These are phyloP conservation scores for Kingdonia uniflora DNA, from an alignment of 164 flowering plant genomes.

Conservation along the genomic window DNA sequence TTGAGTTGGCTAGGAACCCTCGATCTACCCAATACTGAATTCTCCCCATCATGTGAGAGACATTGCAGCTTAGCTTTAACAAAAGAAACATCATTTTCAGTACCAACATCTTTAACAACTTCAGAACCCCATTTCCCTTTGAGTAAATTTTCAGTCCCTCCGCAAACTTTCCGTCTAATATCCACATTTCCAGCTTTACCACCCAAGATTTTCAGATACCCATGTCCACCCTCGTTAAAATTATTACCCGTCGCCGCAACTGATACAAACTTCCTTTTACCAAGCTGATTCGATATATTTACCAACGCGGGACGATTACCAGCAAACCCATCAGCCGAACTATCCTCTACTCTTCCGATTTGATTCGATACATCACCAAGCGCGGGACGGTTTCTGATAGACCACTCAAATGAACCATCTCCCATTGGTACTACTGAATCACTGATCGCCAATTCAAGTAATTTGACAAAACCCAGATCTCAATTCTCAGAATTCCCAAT, in stretches of 20 bases:
- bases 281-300: slow-evolving; percentile 45
- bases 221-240: slow-evolving; percentile 10
- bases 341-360: slow-evolving; percentile 14
- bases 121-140: slow-evolving; percentile 16
- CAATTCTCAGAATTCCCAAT: no score
- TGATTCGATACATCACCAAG: slow-evolving; percentile 56
- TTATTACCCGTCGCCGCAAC: slow-evolving; percentile 12
- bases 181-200: slow-evolving; percentile 9
- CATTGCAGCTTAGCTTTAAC: slow-evolving; percentile 12
- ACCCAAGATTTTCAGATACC: slow-evolving; percentile 8
- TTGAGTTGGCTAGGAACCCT: slow-evolving; percentile 8
- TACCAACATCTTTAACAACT: not conserved
- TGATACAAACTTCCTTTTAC: slow-evolving; percentile 32
- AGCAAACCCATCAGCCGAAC: slow-evolving; percentile 7
- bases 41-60: not conserved
- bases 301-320: slow-evolving; percentile 31
- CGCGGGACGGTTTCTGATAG: slow-evolving; percentile 18
- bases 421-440: slow-evolving; percentile 18
- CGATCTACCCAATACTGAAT: slow-evolving; percentile 3
- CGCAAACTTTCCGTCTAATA: slow-evolving; percentile 16
- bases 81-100: not conserved
- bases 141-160: slow-evolving; percentile 22
- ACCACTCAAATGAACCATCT: slow-evolving; percentile 16
- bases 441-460: not conserved
- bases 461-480: not conserved